A percentile compares a stretch with the other conserved stretches of the same genome.
Evolutionary conservation across 331 rosid species (phyloP).

Genomic region (Phaseolus coccineus): DNA sequence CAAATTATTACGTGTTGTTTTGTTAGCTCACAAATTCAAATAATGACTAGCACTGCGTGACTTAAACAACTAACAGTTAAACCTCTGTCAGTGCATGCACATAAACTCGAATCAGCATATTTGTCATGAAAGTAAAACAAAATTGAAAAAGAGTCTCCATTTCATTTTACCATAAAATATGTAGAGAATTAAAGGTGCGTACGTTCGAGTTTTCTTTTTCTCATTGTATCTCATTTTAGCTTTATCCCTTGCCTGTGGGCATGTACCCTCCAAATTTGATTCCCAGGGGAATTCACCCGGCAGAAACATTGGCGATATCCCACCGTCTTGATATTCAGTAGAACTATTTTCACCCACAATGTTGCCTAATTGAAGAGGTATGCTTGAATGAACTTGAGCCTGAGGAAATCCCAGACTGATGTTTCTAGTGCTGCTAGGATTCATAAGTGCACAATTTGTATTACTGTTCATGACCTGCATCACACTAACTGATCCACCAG

Average conservation of each 20-base stretch:
- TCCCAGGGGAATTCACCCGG: conserved; percentile 74
- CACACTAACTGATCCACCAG: conserved; percentile 54
- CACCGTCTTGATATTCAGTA: conserved; percentile 73
- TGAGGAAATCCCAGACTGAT: conserved; percentile 70
- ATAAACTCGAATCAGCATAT: background rate
- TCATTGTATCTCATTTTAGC: conserved; percentile 86
- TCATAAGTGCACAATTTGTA: conserved; percentile 59
- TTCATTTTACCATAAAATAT: background rate
- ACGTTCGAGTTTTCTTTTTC: conserved; percentile 88
- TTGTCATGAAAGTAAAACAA: background rate
- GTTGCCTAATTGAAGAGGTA: conserved; percentile 65
- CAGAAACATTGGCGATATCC: conserved; percentile 64
- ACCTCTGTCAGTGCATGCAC: background rate
- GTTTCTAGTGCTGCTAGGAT: conserved; percentile 54
- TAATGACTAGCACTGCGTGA: too few relatives aligned
- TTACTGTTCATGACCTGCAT: conserved; percentile 53
- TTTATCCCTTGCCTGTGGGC: conserved; percentile 79
- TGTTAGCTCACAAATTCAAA: background rate
- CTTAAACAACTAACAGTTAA: background rate
- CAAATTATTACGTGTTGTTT: background rate
- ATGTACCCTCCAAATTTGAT: conserved; percentile 61
- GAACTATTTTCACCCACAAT: conserved; percentile 66
- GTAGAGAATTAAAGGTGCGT: conserved; percentile 43
- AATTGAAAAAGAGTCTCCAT: background rate
- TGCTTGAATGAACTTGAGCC: conserved; percentile 66